Percentiles rank a stretch among this genome's conserved stretches.
phyloP scores from a whole-genome alignment of 1,139 yeast genomes.

The Protomyces arabidopsidicola region DNA sequence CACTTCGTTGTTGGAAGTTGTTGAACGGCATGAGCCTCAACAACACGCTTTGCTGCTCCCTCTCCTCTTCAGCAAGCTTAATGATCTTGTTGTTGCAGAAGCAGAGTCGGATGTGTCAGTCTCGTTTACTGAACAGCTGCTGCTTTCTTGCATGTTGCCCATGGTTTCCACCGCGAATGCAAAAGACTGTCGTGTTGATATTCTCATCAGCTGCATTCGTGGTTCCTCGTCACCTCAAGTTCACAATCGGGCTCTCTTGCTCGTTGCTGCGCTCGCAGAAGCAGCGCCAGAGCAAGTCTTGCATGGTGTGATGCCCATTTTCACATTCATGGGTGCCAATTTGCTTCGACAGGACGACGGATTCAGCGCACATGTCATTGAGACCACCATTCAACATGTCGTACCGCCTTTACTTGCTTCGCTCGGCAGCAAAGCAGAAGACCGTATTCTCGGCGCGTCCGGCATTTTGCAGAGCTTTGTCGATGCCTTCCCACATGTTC shows the following conservation, averaged over 20 bases:
- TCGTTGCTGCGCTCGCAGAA: slow-evolving; percentile 81
- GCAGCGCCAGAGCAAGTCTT: slow-evolving; percentile 85
- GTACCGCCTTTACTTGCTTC: slow-evolving; percentile 78
- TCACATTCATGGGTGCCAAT: slow-evolving; percentile 98
- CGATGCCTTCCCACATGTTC: slow-evolving; percentile 90
- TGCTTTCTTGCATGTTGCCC: slow-evolving; percentile 79
- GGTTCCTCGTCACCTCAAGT: slow-evolving; percentile 89
- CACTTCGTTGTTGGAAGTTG: slow-evolving; percentile 71
- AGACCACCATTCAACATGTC: slow-evolving; percentile 83
- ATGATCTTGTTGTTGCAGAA: slow-evolving; percentile 83
- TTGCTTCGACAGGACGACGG: slow-evolving; percentile 96
- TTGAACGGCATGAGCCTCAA: slow-evolving; percentile 52
- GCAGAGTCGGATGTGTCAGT: slow-evolving; percentile 89
- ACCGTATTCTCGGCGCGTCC: slow-evolving; percentile 58
- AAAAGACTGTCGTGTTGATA: slow-evolving; percentile 76
- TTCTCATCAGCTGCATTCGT: slow-evolving; percentile 83
- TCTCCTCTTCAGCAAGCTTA: slow-evolving; percentile 58
- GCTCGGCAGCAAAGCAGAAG: slow-evolving; percentile 18
- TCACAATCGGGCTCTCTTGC: slow-evolving; percentile 77
- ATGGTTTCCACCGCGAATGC: slow-evolving; percentile 48
- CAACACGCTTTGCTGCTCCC: slow-evolving; percentile 47
- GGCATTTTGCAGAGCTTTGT: slow-evolving; percentile 82
- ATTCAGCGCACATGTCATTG: slow-evolving; percentile 85
- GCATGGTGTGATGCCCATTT: slow-evolving; percentile 97
- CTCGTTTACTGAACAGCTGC: slow-evolving; percentile 80